A percentile compares a stretch with the other conserved stretches of the same genome.
These are phyloP conservation scores for Limnomonas spitsbergensis DNA, from an alignment of 139 green algal genomes.

Conservation along the genomic window DNA sequence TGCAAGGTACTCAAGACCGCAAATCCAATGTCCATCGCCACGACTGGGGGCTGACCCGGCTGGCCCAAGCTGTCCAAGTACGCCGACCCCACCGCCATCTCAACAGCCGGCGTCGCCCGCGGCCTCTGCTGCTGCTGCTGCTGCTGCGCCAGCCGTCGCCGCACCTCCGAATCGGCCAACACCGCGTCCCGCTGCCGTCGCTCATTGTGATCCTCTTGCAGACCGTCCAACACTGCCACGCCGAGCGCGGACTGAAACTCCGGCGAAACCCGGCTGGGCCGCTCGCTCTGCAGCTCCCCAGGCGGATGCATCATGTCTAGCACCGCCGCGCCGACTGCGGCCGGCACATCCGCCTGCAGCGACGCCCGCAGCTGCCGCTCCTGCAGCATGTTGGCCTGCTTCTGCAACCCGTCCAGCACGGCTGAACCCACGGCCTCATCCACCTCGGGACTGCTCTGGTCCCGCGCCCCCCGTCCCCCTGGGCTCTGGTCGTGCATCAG, in stretches of 20 bases:
- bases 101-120: background rate
- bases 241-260: background rate
- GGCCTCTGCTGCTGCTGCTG: background rate
- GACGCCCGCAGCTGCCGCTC: background rate
- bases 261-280: too few species aligned
- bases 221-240: background rate
- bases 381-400: background rate
- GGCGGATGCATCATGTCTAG: background rate
- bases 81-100: background rate
- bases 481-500: background rate
- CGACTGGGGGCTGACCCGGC: background rate
- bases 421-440: background rate
- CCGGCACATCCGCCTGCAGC: background rate
- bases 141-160: too few species aligned
- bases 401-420: background rate
- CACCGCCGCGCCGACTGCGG: background rate
- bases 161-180: background rate
- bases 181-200: background rate
- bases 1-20: background rate
- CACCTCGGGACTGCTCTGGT: conserved; percentile 4
- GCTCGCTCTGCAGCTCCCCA: background rate
- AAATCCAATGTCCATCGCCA: background rate
- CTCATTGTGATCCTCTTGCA: background rate
- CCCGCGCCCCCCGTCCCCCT: too few species aligned
- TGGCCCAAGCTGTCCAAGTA: background rate